phyloP scores from a whole-genome alignment of 73 alveolate genomes.

The Symbiodinium pilosum region DNA sequence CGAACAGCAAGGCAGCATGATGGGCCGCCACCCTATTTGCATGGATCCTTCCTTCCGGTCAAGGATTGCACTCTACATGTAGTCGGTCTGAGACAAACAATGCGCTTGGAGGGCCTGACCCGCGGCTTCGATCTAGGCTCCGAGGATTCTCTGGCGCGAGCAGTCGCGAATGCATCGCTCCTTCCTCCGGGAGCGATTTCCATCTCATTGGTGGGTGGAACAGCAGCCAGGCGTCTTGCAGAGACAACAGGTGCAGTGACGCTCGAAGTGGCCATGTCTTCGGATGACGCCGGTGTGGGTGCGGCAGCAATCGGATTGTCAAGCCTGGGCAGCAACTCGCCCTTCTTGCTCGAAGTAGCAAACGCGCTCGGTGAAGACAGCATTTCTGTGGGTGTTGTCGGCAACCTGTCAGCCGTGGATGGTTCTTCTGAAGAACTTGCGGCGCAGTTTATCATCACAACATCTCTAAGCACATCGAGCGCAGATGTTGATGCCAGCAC shows the following conservation, averaged over 20 bases:
- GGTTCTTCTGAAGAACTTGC: conserved; percentile 60
- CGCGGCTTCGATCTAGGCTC: conserved; percentile 70
- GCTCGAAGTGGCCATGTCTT: conserved; percentile 40
- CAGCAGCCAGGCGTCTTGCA: conserved; percentile 24
- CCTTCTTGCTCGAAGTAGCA: conserved; percentile 21
- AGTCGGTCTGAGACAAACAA: conserved; percentile 75
- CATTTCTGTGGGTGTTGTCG: conserved; percentile 29
- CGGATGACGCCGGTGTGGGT: conserved; percentile 60
- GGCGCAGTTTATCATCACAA: background rate
- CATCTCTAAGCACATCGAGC: background rate
- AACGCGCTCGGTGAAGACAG: background rate
- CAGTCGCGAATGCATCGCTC: conserved; percentile 64
- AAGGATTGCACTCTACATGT: conserved; percentile 86
- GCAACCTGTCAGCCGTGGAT: conserved; percentile 77
- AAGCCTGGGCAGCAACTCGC: conserved; percentile 34
- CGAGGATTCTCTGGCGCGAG: conserved; percentile 32
- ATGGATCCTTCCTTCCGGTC: conserved; percentile 55
- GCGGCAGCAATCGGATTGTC: conserved; percentile 35
- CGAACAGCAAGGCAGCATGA: conserved; percentile 38
- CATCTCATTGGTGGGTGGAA: conserved; percentile 48
- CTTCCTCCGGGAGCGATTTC: conserved; percentile 61
- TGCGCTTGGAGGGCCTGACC: conserved; percentile 61
- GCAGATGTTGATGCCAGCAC: background rate
- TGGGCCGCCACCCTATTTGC: conserved; percentile 62
- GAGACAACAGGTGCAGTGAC: conserved; percentile 38